phyloP scores from a whole-genome alignment of 2,329 filamentous ascomycete species.

The Harringtonia aguacate region DNA sequence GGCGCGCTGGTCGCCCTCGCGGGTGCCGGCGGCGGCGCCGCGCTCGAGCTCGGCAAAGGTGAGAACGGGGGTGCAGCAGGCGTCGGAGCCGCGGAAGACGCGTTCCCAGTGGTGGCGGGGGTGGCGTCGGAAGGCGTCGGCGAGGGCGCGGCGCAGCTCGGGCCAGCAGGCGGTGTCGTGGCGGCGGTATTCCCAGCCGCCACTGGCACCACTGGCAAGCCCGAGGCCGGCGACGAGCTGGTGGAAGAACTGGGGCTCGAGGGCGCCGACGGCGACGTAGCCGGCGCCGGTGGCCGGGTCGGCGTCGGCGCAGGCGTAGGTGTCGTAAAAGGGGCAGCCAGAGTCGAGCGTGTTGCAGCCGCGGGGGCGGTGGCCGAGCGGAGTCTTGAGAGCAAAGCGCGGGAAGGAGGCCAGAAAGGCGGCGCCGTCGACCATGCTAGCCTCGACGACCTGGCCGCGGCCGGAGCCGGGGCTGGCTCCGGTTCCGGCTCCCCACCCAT shows the following conservation, averaged over 20 bases:
- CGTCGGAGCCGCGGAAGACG: conserved; percentile 83
- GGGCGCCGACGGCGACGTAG: conserved; percentile 79
- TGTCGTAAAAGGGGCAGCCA: conserved; percentile 80
- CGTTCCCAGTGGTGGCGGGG: conserved; percentile 71
- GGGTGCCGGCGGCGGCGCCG: conserved; percentile 23
- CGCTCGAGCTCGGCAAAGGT: conserved; percentile 60
- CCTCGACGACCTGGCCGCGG: conserved; percentile 79
- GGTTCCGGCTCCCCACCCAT: too few species aligned
- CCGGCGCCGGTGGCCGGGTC: conserved; percentile 26
- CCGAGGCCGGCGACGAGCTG: conserved; percentile 56
- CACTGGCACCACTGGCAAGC: too few species aligned
- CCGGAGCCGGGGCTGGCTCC: conserved; percentile 38
- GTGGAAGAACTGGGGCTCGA: conserved; percentile 79
- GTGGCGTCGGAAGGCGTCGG: conserved; percentile 53
- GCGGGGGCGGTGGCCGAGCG: conserved; percentile 50
- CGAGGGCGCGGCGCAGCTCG: conserved; percentile 50
- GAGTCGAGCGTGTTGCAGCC: conserved; percentile 75
- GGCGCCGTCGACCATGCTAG: conserved; percentile 91
- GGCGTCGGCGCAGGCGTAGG: conserved; percentile 68
- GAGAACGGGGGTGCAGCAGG: conserved; percentile 83
- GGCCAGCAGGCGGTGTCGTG: conserved; percentile 58
- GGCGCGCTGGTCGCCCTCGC: conserved; percentile 59
- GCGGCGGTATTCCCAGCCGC: conserved; percentile 36
- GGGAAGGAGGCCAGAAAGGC: conserved; percentile 72
- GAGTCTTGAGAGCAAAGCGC: conserved; percentile 53